These are phyloP conservation scores for Solanum gracilifrons DNA, from an alignment of 257 asterid genomes.

Conservation along the genomic window DNA sequence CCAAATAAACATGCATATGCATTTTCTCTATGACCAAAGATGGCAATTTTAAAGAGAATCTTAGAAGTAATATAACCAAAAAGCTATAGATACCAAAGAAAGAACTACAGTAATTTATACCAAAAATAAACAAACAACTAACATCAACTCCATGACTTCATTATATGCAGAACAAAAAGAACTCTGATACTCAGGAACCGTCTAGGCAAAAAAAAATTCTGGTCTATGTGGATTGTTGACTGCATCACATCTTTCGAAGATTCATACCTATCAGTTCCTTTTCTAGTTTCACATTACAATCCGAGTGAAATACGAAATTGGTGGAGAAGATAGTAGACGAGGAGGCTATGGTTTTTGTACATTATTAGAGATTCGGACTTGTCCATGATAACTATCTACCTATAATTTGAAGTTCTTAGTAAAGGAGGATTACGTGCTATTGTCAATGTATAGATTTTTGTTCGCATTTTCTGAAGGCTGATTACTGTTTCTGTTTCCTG, in stretches of 20 bases:
- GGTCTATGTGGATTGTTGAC: not conserved
- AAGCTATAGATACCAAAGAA: not conserved
- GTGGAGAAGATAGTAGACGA: not conserved
- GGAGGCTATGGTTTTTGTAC: not conserved
- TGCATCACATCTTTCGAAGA: not conserved
- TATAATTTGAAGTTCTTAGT: not conserved
- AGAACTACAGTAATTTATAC: not conserved
- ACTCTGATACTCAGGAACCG: not conserved
- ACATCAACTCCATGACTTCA: not conserved
- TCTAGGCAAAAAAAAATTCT: not conserved
- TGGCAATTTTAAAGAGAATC: not conserved
- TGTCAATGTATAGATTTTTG: not conserved
- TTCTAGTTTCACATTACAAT: not conserved
- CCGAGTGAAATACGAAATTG: not conserved
- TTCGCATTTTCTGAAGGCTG: not conserved
- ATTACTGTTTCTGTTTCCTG: not conserved
- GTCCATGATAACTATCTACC: not conserved
- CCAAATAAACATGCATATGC: not conserved
- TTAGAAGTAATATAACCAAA: not conserved
- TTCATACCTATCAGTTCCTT: not conserved
- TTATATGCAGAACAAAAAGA: not conserved
- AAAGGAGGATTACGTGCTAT: not conserved
- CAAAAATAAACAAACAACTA: not conserved
- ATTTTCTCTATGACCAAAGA: not conserved
- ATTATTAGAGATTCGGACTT: not conserved